Base-by-base conservation (phyloP, 257 asterid genomes). In the Galeopsis tetrahit region DNA sequence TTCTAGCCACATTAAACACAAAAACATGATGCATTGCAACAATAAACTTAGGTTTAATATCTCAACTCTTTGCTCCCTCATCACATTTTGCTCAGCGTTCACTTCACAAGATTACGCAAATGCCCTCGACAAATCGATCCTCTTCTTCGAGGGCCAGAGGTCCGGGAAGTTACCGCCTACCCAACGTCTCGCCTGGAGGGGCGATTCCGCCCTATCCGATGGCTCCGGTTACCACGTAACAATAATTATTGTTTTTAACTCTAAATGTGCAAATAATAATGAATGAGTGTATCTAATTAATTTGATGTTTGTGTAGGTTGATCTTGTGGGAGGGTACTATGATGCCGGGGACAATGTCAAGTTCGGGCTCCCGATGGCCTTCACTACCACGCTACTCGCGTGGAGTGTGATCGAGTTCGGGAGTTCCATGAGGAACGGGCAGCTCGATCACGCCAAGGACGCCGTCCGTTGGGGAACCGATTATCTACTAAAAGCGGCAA, bases 291-390 rank as follows among this genome's bases (percentile, higher is more conserved):
- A 4, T 10, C 53, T 46, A 46, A 49, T n/a, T n/a, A n/a, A n/a
- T 49, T 49, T n/a, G 28, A 7, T 14, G 13, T 2, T 5, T 7
- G 49, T 53, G 56, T 74, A 92, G 96, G 97, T 88, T 28, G 86
- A 90, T 69, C 87, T 92, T 2, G 90, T 81, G 0, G 98, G 98
- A 79, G 98, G 98, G 7, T 90, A 92, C 59, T 88, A 92, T 64
- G 95, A 91, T 75, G 97, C 96, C 10, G 97, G 97, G 62, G 97
- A 91, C 82, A 89, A 91, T 61, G 79, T 89, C 13, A 91, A 91
- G 73, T 91, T 89, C 60, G 97, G 97, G 5, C 66, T 89, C 78
- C 97, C 97, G 6, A 89, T 91, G 96, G 97, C 97, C 0, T 91
- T 89, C 7, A 91, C 97, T 0, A 91, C 93, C 9, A 91, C 97